Evolutionary conservation across 78 protist species (phyloP).

Genomic region (Dictyostelium discoideum): DNA sequence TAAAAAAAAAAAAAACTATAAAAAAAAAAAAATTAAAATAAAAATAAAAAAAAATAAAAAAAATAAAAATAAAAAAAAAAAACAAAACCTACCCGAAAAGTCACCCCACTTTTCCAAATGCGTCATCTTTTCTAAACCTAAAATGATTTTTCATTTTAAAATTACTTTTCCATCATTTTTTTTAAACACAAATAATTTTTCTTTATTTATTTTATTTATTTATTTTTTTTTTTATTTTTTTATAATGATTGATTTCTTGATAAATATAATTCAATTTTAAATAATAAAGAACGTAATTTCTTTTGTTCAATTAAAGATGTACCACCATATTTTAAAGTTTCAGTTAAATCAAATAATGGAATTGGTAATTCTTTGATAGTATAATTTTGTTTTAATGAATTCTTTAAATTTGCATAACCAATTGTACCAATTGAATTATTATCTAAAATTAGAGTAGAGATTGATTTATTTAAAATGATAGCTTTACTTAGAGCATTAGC

Average conservation of each 20-base stretch:
- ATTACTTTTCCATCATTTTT: no score
- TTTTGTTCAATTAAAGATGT: slow-evolving; percentile 27
- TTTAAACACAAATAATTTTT: background rate
- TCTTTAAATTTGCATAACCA: slow-evolving; percentile 57
- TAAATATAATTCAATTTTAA: slow-evolving; percentile 56
- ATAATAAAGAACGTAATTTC: slow-evolving; percentile 33
- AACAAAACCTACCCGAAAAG: background rate
- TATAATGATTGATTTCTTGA: slow-evolving; percentile 57
- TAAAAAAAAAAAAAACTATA: background rate
- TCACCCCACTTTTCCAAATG: background rate
- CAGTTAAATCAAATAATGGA: slow-evolving; percentile 23
- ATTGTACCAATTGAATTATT: slow-evolving; percentile 45
- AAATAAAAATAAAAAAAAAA: slow-evolving; percentile 5
- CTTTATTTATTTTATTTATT: background rate
- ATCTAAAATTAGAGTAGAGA: background rate
- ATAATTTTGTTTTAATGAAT: slow-evolving; percentile 52
- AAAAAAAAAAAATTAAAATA: background rate
- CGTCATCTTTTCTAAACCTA: background rate
- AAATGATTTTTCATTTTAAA: background rate
- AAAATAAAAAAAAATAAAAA: background rate
- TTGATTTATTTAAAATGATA: slow-evolving; percentile 24
- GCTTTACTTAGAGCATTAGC: slow-evolving; percentile 46
- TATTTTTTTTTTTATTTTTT: background rate
- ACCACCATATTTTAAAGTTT: slow-evolving; percentile 11
- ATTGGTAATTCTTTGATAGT: slow-evolving; percentile 55